Conservation (phyloP, 768 basidiomycete species). For the Neoboletus magnificus region DNA sequence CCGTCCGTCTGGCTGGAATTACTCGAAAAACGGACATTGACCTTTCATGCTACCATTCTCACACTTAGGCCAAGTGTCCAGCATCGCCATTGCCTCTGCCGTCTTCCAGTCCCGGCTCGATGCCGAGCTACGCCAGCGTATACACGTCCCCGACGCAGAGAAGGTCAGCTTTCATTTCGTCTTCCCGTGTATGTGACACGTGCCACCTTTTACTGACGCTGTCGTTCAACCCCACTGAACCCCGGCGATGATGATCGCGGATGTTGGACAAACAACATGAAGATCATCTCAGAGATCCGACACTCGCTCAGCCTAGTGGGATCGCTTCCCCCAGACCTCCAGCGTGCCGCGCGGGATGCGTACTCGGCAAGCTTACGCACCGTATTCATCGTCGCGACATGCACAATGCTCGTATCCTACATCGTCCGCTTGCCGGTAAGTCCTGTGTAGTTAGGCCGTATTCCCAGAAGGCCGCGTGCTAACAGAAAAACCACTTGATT, state of each 20-base stretch:
- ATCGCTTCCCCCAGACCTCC: conserved; percentile 11
- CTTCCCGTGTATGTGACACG: not conserved
- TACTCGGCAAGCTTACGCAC: conserved; percentile 8
- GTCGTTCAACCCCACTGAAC: not conserved
- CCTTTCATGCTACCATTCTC: not conserved
- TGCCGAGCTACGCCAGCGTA: conserved; percentile 7
- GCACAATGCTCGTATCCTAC: conserved; percentile 1
- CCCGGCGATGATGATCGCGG: not conserved
- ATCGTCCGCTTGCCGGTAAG: conserved; percentile 8
- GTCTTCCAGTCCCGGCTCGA: conserved; percentile 16
- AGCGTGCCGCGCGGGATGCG: conserved; percentile 4
- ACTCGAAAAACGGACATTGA: not conserved
- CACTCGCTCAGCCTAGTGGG: conserved; percentile 10
- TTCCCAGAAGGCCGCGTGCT: not conserved
- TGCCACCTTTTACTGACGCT: not conserved
- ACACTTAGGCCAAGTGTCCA: conserved; percentile 8
- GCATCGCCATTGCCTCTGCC: conserved; percentile 15
- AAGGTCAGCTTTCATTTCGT: conserved; percentile 1
- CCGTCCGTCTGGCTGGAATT: too few species aligned
- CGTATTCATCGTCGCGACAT: conserved; percentile 9
- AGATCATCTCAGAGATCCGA: conserved; percentile 12
- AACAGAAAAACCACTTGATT: too few species aligned
- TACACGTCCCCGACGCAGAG: conserved; percentile 6
- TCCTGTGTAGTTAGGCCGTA: not conserved
- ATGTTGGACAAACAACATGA: not conserved